These are phyloP conservation scores for Solanum medicagineum DNA, from an alignment of 257 asterid genomes.

Conservation along the genomic window DNA sequence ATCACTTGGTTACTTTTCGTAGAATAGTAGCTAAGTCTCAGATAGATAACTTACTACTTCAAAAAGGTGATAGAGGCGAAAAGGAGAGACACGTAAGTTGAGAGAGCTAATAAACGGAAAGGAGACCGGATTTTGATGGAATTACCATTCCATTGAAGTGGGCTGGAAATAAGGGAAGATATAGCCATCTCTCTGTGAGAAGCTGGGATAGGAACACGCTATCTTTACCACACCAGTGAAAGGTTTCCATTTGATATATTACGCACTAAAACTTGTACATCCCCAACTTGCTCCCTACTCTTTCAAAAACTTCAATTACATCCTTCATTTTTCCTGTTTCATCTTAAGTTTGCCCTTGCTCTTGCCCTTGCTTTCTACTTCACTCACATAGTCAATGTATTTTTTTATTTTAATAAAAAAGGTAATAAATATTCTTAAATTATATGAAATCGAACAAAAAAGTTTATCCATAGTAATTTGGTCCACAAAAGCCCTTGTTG, in stretches of 20 bases:
- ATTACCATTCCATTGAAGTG: background rate
- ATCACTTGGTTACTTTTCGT: too few relatives aligned
- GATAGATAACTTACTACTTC: too few relatives aligned
- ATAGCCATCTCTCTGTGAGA: background rate
- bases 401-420: too few relatives aligned
- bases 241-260: background rate
- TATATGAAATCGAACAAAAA: too few relatives aligned
- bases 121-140: background rate
- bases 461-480: too few relatives aligned
- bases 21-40: too few relatives aligned
- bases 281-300: background rate
- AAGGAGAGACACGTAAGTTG: background rate
- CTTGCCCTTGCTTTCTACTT: background rate
- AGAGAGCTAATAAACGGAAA: background rate
- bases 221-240: background rate
- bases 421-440: too few relatives aligned
- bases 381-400: background rate
- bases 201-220: background rate
- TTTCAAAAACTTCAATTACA: background rate
- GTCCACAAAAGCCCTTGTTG: too few relatives aligned
- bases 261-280: background rate
- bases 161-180: background rate
- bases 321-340: background rate
- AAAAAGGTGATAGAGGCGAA: too few relatives aligned
- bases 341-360: background rate